phyloP scores from a whole-genome alignment of 345 rosid species.

The Salix purpurea region DNA sequence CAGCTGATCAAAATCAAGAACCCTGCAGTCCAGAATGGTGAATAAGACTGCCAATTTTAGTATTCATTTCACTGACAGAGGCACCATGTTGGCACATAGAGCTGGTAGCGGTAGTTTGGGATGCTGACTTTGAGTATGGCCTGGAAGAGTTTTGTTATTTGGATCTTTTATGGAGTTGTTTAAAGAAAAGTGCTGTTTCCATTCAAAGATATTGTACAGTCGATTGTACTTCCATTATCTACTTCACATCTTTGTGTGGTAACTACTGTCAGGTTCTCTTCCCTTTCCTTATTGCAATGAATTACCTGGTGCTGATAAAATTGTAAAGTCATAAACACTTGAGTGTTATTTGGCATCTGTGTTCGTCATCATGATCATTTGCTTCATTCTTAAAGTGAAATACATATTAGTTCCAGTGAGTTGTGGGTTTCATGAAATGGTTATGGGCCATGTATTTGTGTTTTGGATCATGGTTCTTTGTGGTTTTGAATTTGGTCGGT shows the following conservation, averaged over 20 bases:
- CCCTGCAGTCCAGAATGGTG: slow-evolving; percentile 17
- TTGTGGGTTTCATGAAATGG: background rate
- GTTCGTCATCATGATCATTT: background rate
- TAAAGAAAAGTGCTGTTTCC: slow-evolving; percentile 22
- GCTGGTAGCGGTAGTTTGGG: background rate
- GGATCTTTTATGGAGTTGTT: slow-evolving; percentile 9
- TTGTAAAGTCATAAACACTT: background rate
- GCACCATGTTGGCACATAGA: slow-evolving; percentile 1
- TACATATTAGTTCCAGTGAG: background rate
- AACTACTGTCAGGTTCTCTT: slow-evolving; percentile 14
- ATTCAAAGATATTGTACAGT: slow-evolving; percentile 16
- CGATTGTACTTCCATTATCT: slow-evolving; percentile 21
- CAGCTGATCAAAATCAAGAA: slow-evolving; percentile 38
- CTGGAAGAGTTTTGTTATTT: background rate
- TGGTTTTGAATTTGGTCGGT: background rate
- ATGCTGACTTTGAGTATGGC: background rate
- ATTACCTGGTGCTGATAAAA: slow-evolving; percentile 12
- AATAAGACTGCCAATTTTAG: slow-evolving; percentile 2
- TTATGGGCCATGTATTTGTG: background rate
- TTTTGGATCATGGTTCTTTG: background rate
- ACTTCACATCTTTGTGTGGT: slow-evolving; percentile 30
- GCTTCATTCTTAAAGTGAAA: background rate
- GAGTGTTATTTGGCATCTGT: background rate
- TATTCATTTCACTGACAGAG: background rate
- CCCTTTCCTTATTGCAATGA: background rate